These are phyloP conservation scores for Halophytophthora polymorphica DNA, from an alignment of 352 stramenopile genomes.

Conservation along the genomic window DNA sequence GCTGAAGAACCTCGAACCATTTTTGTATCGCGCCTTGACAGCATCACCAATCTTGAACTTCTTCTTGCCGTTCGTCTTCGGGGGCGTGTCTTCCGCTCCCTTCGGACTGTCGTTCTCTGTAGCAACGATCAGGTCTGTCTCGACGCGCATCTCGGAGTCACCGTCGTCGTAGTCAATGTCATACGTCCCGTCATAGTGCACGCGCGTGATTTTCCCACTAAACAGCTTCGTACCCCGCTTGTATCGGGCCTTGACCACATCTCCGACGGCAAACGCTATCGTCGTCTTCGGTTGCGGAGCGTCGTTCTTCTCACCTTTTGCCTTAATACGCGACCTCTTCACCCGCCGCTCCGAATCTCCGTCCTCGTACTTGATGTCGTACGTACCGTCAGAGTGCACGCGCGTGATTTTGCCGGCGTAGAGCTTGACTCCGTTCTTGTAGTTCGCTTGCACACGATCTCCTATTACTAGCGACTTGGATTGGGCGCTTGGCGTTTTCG, in stretches of 20 bases:
- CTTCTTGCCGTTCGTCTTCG: slow-evolving; percentile 3
- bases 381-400: slow-evolving; percentile 48
- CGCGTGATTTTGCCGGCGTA: slow-evolving; percentile 61
- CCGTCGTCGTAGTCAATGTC: slow-evolving; percentile 56
- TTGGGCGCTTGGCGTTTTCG: not conserved
- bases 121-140: slow-evolving; percentile 16
- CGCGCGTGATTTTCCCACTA: slow-evolving; percentile 37
- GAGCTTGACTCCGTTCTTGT: slow-evolving; percentile 35
- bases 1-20: slow-evolving; percentile 33
- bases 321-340: slow-evolving; percentile 19
- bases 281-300: slow-evolving; percentile 15
- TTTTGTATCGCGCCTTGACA: slow-evolving; percentile 42
- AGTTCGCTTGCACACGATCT: slow-evolving; percentile 31
- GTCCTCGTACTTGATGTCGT: slow-evolving; percentile 51
- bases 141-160: slow-evolving; percentile 25
- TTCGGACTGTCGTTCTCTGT: slow-evolving; percentile 3
- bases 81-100: slow-evolving; percentile 2
- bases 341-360: slow-evolving; percentile 48
- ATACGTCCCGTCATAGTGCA: slow-evolving; percentile 48
- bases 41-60: slow-evolving; percentile 22
- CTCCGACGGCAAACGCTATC: slow-evolving; percentile 23
- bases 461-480: slow-evolving; percentile 15
- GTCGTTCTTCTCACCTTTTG: slow-evolving; percentile 2
- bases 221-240: slow-evolving; percentile 44
- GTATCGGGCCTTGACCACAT: slow-evolving; percentile 42